Base-by-base conservation (phyloP, 345 rosid genomes). In the Gynandropsis gynandra region DNA sequence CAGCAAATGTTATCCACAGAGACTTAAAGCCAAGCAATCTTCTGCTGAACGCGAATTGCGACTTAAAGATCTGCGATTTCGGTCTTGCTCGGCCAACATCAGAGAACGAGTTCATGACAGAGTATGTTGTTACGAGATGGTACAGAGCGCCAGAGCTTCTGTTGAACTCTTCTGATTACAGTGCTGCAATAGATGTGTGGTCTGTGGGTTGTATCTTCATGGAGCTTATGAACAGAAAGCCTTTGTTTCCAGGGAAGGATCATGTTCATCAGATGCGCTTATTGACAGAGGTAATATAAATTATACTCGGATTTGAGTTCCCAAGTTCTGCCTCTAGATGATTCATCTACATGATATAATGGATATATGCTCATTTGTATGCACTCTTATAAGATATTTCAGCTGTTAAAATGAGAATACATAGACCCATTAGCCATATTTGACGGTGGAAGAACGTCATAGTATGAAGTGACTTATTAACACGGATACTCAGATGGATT, bases 101-200 rank as follows among this genome's bases (percentile, higher is more conserved):
- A 0, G 97, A 88, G 78, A 85, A 81, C 43, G 99, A 93, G 60
- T 74, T 85, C 48, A 93, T 88, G 99, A 93, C 99, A 0, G 99
- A 93, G 57, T 93, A 93, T 73, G 99, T 93, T 52, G 97, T 93
- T 20, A 93, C 99, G 1, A 80, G 99, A 66, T 93, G 95, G 99
- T 93, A 88, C 47, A 70, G 99, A 55, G 97, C 99, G 37, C 99
- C 99, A 0, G 99, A 93, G 78, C 70, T 93, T 37, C 55, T 93
- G 62, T 74, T 93, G 47, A 93, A 83, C 76, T 85, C 93, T 16
- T 78, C 97, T 0, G 95, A 88, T 20, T 88, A 93, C 59, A 88
- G 90, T 10, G 85, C 92, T 14, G 80, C 99, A 24, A 93, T 88
- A 8, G 99, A 93, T 73, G 95, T 93, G 37, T 93, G 97, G 99